Conservation (phyloP, 306 rosid species). For the Rubus idaeus region DNA sequence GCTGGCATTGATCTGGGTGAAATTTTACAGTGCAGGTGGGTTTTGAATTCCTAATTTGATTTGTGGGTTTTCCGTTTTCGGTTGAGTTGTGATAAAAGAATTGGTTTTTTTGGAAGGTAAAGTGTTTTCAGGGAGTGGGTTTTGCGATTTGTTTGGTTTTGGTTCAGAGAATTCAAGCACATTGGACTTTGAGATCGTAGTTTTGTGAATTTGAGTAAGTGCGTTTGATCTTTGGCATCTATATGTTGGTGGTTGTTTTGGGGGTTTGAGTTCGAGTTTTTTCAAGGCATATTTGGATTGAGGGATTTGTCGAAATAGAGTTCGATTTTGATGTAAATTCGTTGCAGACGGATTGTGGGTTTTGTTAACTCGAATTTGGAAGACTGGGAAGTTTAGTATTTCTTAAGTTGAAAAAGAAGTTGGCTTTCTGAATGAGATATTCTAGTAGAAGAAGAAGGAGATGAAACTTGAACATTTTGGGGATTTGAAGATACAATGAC, state of each 20-base stretch:
- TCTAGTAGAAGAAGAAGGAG: slow-evolving; percentile 37
- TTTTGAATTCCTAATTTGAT: slow-evolving; percentile 12
- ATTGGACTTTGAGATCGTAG: slow-evolving; percentile 20
- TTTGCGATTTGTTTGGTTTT: slow-evolving; percentile 13
- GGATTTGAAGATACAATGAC: slow-evolving; percentile 63
- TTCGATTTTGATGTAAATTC: not conserved
- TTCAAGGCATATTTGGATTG: not conserved
- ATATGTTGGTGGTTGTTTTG: slow-evolving; percentile 6
- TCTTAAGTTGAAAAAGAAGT: slow-evolving; percentile 16
- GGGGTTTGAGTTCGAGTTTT: slow-evolving; percentile 1
- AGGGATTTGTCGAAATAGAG: not conserved
- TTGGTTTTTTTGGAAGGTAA: not conserved
- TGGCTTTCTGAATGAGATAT: slow-evolving; percentile 26
- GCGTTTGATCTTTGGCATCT: slow-evolving; percentile 5
- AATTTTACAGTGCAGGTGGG: not conserved
- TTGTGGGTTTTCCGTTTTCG: not conserved
- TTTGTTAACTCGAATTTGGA: slow-evolving; percentile 4
- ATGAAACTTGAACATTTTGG: slow-evolving; percentile 48
- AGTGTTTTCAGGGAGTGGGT: slow-evolving; percentile 17
- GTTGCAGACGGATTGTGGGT: slow-evolving; percentile 7
- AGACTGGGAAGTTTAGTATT: not conserved
- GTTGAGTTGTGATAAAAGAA: not conserved
- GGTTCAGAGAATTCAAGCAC: slow-evolving; percentile 13
- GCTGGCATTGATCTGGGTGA: slow-evolving; percentile 15
- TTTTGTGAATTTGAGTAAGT: slow-evolving; percentile 3